Evolutionary conservation across 805 yeast species (phyloP), one percentile per base, ranked within the genome.

Genomic region (Zygotorulaspora florentina): DNA sequence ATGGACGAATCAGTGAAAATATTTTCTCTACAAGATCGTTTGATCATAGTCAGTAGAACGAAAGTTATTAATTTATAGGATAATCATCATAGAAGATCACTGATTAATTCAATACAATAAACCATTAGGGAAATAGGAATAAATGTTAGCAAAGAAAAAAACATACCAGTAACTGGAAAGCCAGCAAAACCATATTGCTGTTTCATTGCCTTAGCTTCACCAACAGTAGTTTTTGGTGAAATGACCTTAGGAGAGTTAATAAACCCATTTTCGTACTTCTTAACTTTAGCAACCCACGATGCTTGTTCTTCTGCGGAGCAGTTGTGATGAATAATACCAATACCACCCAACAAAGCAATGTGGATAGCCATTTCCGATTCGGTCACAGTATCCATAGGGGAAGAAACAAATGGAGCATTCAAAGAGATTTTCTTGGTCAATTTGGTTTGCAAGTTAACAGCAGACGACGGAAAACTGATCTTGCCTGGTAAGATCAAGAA

Each of bases 321-420:
- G 79, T 93, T 93, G 77, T 93, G 97, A 72, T 93, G 99, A 61
- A 93, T 83, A 65, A 93, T 87, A 81, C 99, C 99, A 69, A 93
- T 88, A 72, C 99, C 99, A 69, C 99, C 99, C 61, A 90, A 79
- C 57, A 93, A 80, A 57, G 99, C 97, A 97, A 93, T 90, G 73
- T 89, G 83, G 60, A 93, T 91, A 55, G 99, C 99, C 99, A 93
- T 93, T 50, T 83, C 87, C 52, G 89, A 73, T 77, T 93, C 99
- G 47, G 99, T 93, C 56, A 93, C 99, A 40, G 99, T 93, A 73
- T 93, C 99, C 99, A 93, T 93, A 59, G 99, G 99, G 62, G 98
- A 88, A 16, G 98, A 91, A 50, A 93, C 91, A 57, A 93, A 88
- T 47, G 99, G 99, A 39, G 96, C 75, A 75, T 85, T 89, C 71